Conservation (phyloP, 345 rosid species). For the Acer negundo region DNA sequence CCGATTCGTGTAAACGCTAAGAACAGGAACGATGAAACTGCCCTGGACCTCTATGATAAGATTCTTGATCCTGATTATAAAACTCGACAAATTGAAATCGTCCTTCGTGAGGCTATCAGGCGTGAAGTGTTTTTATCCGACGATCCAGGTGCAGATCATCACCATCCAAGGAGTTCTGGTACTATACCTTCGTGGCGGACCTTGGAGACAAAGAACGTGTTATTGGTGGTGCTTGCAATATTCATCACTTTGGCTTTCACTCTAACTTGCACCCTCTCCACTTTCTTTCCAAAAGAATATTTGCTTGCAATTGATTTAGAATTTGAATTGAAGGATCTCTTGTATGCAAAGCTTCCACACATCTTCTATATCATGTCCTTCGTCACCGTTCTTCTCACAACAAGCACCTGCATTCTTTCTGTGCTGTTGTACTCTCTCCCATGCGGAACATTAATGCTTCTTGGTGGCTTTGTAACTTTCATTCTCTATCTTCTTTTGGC, state of each 20-base stretch:
- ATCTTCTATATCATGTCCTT: background rate
- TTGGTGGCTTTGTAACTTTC: background rate
- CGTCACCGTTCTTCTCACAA: background rate
- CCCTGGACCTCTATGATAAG: constrained; percentile 12
- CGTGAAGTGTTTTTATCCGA: background rate
- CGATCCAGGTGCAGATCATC: background rate
- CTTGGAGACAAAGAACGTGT: background rate
- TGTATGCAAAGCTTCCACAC: background rate
- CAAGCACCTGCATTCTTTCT: background rate
- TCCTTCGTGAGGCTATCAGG: constrained; percentile 1
- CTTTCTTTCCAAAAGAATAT: background rate
- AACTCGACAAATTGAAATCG: background rate
- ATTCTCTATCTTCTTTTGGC: background rate
- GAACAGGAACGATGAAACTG: background rate
- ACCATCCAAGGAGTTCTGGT: too few relatives aligned
- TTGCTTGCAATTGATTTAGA: background rate
- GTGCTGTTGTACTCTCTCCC: background rate
- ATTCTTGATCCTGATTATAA: background rate
- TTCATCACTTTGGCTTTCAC: constrained; percentile 6
- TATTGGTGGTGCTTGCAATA: constrained; percentile 9
- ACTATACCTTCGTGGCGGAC: background rate
- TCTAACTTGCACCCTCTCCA: background rate
- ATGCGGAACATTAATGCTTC: background rate
- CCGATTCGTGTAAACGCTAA: background rate
- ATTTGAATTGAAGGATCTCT: background rate